Percentiles rank a stretch among this genome's conserved stretches.
Conservation (phyloP, 2,329 filamentous ascomycete species). For the Fusarium sp. region DNA sequence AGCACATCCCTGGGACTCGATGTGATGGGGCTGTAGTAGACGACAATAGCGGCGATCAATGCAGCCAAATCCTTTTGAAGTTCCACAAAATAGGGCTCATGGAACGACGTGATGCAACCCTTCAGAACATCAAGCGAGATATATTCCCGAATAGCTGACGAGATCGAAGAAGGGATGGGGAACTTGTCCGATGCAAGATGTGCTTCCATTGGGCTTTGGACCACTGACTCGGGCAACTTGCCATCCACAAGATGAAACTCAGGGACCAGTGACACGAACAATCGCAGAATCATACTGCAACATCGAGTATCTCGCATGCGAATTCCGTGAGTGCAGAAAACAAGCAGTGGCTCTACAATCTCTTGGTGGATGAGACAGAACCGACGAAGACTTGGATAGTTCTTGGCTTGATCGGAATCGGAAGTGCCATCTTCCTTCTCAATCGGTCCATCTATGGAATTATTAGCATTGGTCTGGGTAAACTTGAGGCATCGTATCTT, state of each 20-base stretch:
- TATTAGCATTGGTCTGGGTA: conserved; percentile 27
- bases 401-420: conserved; percentile 52
- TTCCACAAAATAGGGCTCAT: conserved; percentile 97
- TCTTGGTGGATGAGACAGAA: conserved; percentile 83
- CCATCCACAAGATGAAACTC: conserved; percentile 75
- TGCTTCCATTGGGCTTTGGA: conserved; percentile 44
- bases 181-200: conserved; percentile 53
- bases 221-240: conserved; percentile 42
- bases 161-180: conserved; percentile 64
- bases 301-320: conserved; percentile 90
- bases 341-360: conserved; percentile 86
- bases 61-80: conserved; percentile 91
- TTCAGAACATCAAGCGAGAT: conserved; percentile 90
- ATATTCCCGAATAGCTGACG: conserved; percentile 83
- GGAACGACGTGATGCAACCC: conserved; percentile 88
- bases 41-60: conserved; percentile 86
- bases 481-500: conserved; percentile 52
- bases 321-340: conserved; percentile 92
- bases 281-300: conserved; percentile 84
- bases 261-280: conserved; percentile 86
- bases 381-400: conserved; percentile 73
- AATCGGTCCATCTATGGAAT: conserved; percentile 48
- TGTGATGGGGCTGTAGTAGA: conserved; percentile 77
- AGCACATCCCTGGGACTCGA: conserved; percentile 79
- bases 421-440: conserved; percentile 41